Evolutionary conservation across 768 basidiomycete genomes (phyloP).

Genomic region (Megacollybia marginata): DNA sequence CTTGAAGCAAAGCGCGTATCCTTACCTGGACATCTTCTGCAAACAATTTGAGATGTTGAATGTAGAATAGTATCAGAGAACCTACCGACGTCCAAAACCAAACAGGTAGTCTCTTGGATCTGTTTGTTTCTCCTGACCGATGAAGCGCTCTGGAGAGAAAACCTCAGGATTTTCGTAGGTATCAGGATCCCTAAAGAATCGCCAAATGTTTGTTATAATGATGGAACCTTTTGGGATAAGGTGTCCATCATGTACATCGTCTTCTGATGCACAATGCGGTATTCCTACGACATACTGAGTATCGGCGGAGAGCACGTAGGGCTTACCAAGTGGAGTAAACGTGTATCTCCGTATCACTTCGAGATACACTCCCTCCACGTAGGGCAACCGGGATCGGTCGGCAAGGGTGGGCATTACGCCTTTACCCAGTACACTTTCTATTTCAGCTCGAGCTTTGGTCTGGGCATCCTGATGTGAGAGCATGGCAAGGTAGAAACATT

Average conservation of each 20-base stretch:
- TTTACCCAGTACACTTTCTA: too few relatives aligned
- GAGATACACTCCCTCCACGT: too few relatives aligned
- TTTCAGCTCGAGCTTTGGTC: too few relatives aligned
- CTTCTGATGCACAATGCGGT: constrained; percentile 8
- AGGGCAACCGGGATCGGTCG: too few relatives aligned
- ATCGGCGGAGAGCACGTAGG: too few relatives aligned
- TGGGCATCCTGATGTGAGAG: too few relatives aligned
- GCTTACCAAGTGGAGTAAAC: too few relatives aligned
- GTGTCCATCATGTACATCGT: constrained; percentile 11
- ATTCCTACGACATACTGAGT: constrained; percentile 4
- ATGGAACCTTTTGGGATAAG: constrained; percentile 13
- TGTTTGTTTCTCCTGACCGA: not conserved
- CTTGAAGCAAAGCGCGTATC: too few relatives aligned
- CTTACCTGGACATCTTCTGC: not conserved
- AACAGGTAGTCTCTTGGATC: not conserved
- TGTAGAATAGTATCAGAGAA: not conserved
- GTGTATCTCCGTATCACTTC: too few relatives aligned
- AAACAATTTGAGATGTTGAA: not conserved
- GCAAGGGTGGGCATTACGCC: too few relatives aligned
- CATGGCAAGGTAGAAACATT: too few relatives aligned
- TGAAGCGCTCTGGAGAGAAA: not conserved
- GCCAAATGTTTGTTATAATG: constrained; percentile 10
- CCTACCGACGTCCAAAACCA: not conserved
- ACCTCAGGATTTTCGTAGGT: not conserved
- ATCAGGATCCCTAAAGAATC: not conserved